Evolutionary conservation across 2,329 filamentous ascomycete genomes (phyloP).

Genomic region (Nigrograna mackinnonii): DNA sequence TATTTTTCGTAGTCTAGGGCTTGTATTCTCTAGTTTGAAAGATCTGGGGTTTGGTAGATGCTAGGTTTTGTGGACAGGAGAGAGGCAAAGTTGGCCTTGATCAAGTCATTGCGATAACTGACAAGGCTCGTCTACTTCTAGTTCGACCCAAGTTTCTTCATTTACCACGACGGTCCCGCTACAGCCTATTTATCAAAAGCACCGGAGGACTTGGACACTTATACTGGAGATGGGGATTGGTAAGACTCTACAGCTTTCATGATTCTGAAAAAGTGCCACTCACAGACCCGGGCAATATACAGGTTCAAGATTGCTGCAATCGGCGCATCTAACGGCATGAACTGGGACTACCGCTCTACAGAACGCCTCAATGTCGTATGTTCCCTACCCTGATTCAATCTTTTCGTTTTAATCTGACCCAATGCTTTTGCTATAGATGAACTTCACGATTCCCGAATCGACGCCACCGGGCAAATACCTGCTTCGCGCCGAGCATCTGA

Average conservation of each 20-base stretch:
- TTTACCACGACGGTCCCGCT: conserved; percentile 12
- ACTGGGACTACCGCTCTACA: conserved; percentile 4
- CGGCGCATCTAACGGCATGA: conserved; percentile 4
- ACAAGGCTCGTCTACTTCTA: no score
- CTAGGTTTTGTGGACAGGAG: no score
- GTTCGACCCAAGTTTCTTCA: conserved; percentile 6
- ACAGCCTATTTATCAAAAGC: conserved; percentile 11
- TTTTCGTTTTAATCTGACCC: background rate
- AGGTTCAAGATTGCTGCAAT: conserved; percentile 10
- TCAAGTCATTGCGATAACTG: no score
- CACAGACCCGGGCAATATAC: background rate
- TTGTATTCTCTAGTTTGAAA: no score
- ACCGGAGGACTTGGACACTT: conserved; percentile 4
- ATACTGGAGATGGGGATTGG: conserved; percentile 8
- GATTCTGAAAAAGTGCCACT: no score
- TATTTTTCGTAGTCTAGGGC: no score
- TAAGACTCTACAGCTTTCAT: background rate
- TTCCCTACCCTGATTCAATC: background rate
- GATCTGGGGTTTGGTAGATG: no score
- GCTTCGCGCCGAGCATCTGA: conserved; percentile 12
- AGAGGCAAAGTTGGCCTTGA: no score
- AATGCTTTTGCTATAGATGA: conserved; percentile 13
- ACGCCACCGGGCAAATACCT: conserved; percentile 16
- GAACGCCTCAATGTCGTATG: conserved; percentile 1
- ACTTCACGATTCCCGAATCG: conserved; percentile 14